Evolutionary conservation across 1,284 basidiomycete species (phyloP), one percentile per base, ranked within the genome.

Genomic region (Melampsora americana): DNA sequence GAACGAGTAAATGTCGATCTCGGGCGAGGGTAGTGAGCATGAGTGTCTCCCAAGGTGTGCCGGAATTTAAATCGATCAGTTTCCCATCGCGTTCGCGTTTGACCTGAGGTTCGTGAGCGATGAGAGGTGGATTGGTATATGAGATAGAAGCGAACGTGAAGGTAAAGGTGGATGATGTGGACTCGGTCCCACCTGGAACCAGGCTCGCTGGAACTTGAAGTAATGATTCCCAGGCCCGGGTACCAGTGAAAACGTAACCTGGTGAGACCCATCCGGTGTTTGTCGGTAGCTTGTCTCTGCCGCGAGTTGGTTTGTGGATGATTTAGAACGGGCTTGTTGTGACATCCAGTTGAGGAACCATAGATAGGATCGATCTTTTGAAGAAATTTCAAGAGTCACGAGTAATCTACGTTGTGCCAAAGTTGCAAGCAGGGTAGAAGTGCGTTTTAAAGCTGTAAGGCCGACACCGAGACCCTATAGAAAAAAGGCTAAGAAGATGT

Each of bases 271-370:
- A 81, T 96, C 95, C 82, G 90, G 89, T 69, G 91, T 89, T 80
- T 94, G 90, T 83, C 93, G 91, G 77, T 92, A 89, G 35, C 86
- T 87, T 5, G 96, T 99, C 84, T 97, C 95, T 9, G 99, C 93
- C 79, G 93, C 94, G 11, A 99, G 86, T 80, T 98, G 91, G 83
- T 98, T 95, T 7, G 78, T 77, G 64, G 78, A 85, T 78, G 65
- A 83, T 78, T 78, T 81, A 81, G 59, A 87, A 46, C 82, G 82
- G 0, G 82, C 81, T 48, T 84, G 84, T 1, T 82, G 87, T 2
- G 93, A 89, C 92, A 99, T 93, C 96, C 96, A 99, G 78, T 91
- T 87, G 39, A 99, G 88, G 83, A 99, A 95, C 95, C 96, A 99
- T 48, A 93, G 90, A 83, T 99, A 98, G 1, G 95, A 87, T 35